These are phyloP conservation scores for Erigeron philadelphicus DNA, from an alignment of 140 eudicot genomes.

Conservation along the genomic window DNA sequence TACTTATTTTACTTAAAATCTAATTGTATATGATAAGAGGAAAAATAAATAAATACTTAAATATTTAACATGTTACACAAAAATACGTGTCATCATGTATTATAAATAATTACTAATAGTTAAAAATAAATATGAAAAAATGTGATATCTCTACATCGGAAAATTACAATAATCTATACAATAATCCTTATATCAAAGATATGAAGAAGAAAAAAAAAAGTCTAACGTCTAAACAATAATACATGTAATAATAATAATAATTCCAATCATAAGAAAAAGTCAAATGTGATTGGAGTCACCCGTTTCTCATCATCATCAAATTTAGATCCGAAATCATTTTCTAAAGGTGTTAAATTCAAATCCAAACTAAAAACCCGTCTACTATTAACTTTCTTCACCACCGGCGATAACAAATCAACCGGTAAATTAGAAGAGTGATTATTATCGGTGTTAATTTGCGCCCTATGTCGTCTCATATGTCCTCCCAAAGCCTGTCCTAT, in stretches of 20 bases:
- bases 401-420: constrained; percentile 5
- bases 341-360: constrained; percentile 51
- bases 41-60: too few species aligned
- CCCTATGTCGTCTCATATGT: constrained; percentile 61
- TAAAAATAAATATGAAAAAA: neutral
- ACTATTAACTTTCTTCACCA: constrained; percentile 35
- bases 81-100: too few species aligned
- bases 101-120: too few species aligned
- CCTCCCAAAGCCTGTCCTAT: constrained; percentile 66
- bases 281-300: constrained; percentile 30
- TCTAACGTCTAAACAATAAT: constrained; percentile 11
- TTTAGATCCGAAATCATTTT: constrained; percentile 39
- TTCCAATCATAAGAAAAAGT: constrained; percentile 27
- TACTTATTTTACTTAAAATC: too few species aligned
- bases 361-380: constrained; percentile 42
- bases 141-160: neutral
- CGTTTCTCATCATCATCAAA: constrained; percentile 28
- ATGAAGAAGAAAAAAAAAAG: neutral
- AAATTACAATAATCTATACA: constrained; percentile 12
- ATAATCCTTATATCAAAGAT: neutral
- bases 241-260: constrained; percentile 15
- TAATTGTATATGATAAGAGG: too few species aligned
- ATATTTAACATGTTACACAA: too few species aligned
- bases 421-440: constrained; percentile 4
- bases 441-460: constrained; percentile 24